Conservation (phyloP, 177 flowering plant species). For the Telopea speciosissima region DNA sequence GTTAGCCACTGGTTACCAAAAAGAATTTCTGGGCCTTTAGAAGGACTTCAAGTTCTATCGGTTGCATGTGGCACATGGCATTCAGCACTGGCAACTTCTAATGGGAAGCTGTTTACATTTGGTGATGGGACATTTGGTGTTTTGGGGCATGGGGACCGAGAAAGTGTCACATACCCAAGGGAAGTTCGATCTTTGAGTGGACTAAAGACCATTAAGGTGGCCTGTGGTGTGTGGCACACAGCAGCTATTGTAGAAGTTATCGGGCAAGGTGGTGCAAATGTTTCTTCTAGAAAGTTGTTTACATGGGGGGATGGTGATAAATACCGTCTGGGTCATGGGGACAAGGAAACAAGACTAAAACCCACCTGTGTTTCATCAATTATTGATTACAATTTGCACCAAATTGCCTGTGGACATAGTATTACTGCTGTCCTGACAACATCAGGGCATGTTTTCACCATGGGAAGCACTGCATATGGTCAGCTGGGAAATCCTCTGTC, state of each 20-base stretch:
- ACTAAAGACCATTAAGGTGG: background rate
- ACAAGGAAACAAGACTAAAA: background rate
- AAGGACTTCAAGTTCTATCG: constrained; percentile 1
- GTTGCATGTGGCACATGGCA: constrained; percentile 4
- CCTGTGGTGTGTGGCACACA: background rate
- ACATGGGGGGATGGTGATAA: constrained; percentile 1
- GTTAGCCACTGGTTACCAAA: constrained; percentile 1
- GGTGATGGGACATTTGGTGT: constrained; percentile 4
- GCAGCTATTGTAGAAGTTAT: background rate
- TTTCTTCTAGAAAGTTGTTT: background rate
- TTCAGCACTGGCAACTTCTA: constrained; percentile 1
- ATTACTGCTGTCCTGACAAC: constrained; percentile 43
- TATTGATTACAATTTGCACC: background rate
- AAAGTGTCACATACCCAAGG: constrained; percentile 1
- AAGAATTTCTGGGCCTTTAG: constrained; percentile 3
- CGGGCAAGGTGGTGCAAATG: background rate
- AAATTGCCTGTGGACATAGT: background rate
- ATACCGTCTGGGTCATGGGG: constrained; percentile 2
- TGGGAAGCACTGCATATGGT: constrained; percentile 40
- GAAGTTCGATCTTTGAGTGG: constrained; percentile 2
- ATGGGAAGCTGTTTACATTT: background rate
- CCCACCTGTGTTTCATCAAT: background rate
- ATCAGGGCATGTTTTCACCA: constrained; percentile 49
- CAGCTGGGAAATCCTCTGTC: constrained; percentile 41
- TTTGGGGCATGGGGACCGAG: constrained; percentile 1